Percentiles rank a stretch among this genome's conserved stretches.
These are phyloP conservation scores for Lanmaoa rubissima DNA, from an alignment of 768 basidiomycete species.

Conservation along the genomic window DNA sequence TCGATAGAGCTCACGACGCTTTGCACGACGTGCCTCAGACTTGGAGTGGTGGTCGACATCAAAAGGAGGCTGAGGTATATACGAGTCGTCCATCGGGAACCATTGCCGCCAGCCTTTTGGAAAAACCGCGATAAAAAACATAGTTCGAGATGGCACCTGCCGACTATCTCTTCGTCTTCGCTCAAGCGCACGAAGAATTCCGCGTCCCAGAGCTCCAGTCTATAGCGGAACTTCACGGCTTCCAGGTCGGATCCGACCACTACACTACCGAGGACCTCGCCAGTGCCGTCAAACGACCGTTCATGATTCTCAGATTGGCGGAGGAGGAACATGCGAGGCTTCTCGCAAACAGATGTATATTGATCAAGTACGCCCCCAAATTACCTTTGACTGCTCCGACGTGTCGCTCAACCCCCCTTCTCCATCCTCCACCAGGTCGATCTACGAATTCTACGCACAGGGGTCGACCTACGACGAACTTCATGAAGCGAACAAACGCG, in stretches of 20 bases:
- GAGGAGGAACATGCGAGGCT: conserved; percentile 68
- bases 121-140: neutral
- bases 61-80: neutral
- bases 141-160: conserved; percentile 16
- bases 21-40: conserved; percentile 28
- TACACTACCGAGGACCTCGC: conserved; percentile 48
- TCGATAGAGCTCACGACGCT: conserved; percentile 34
- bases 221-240: conserved; percentile 69
- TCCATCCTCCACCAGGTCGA: conserved; percentile 45
- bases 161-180: conserved; percentile 69
- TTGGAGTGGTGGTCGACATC: conserved; percentile 20
- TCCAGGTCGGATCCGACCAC: conserved; percentile 48
- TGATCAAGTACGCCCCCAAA: conserved; percentile 64
- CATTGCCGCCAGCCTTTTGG: neutral
- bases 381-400: neutral
- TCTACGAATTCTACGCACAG: conserved; percentile 76
- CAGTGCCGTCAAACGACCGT: conserved; percentile 53
- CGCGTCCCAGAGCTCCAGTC: conserved; percentile 81
- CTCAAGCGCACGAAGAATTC: conserved; percentile 79
- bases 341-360: conserved; percentile 75
- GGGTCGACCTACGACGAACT: conserved; percentile 68
- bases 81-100: neutral
- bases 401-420: neutral
- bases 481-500: conserved; percentile 52
- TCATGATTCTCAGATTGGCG: conserved; percentile 68